phyloP scores from a whole-genome alignment of 169 alveolate genomes.

The Perkinsus olseni region DNA sequence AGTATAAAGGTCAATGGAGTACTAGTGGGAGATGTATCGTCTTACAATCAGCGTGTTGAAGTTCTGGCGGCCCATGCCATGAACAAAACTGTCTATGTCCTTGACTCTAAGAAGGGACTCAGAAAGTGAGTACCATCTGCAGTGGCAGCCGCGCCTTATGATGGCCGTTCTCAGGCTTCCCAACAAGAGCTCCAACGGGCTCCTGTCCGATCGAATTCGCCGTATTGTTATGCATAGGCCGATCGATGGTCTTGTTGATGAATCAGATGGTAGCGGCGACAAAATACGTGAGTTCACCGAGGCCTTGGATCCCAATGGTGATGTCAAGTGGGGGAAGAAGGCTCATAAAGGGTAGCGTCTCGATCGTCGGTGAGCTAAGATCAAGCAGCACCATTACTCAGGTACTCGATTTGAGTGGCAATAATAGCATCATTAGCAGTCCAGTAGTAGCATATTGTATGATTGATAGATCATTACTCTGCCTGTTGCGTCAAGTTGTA shows the following conservation, averaged over 20 bases:
- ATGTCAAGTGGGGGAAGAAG: neutral
- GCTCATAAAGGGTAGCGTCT: neutral
- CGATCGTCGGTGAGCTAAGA: neutral
- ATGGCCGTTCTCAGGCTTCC: neutral
- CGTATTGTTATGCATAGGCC: neutral
- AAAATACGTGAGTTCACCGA: neutral
- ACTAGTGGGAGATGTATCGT: neutral
- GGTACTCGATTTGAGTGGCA: neutral
- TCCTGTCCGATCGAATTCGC: neutral
- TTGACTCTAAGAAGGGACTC: neutral
- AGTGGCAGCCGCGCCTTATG: neutral
- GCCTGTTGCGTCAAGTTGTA: neutral
- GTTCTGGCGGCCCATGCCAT: neutral
- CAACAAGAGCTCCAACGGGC: neutral
- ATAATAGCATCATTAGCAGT: neutral
- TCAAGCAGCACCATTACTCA: neutral
- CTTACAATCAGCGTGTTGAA: neutral
- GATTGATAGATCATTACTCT: neutral
- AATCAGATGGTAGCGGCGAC: neutral
- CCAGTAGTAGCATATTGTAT: neutral
- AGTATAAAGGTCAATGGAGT: neutral
- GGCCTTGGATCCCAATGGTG: neutral
- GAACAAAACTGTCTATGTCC: neutral
- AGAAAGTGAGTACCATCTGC: neutral
- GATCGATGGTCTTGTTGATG: neutral